Percentiles rank a stretch among this genome's conserved stretches.
These are phyloP conservation scores for Venturia oleaginea DNA, from an alignment of 2,329 filamentous ascomycete species.

Conservation along the genomic window DNA sequence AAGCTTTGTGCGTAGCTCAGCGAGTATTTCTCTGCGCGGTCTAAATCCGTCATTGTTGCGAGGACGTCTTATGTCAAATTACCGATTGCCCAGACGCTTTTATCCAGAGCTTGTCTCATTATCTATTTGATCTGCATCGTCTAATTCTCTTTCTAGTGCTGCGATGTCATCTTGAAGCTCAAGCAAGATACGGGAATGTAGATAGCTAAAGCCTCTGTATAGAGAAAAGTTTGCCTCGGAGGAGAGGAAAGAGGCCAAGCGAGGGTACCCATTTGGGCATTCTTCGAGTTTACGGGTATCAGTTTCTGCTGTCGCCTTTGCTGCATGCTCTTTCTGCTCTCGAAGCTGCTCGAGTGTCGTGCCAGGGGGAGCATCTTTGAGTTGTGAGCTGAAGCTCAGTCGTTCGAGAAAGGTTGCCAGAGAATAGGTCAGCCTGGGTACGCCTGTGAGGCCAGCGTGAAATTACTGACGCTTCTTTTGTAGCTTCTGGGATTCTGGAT, in stretches of 20 bases:
- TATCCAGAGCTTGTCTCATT: slow-evolving; percentile 5
- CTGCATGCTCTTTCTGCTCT: neutral
- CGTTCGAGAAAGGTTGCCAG: neutral
- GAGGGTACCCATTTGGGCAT: slow-evolving; percentile 30
- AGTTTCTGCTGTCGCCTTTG: neutral
- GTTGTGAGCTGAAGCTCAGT: neutral
- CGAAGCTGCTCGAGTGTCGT: neutral
- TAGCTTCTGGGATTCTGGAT: neutral
- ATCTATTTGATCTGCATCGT: slow-evolving; percentile 21
- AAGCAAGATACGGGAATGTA: slow-evolving; percentile 31
- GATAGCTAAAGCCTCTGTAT: slow-evolving; percentile 31
- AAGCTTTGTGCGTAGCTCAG: slow-evolving; percentile 18
- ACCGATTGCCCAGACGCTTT: slow-evolving; percentile 12
- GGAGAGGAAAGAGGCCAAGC: slow-evolving; percentile 30
- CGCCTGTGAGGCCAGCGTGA: too few relatives aligned
- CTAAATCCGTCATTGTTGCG: slow-evolving; percentile 14
- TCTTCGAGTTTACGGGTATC: slow-evolving; percentile 24
- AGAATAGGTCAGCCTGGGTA: too few relatives aligned
- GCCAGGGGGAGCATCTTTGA: neutral
- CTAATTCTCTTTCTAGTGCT: slow-evolving; percentile 28
- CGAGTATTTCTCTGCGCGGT: slow-evolving; percentile 18
- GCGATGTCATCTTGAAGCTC: slow-evolving; percentile 31
- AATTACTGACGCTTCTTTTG: slow-evolving; percentile 5
- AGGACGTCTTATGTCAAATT: slow-evolving; percentile 15
- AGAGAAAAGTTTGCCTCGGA: slow-evolving; percentile 32